Evolutionary conservation across 441 rosid species (phyloP), one percentile per base, ranked within the genome.

Genomic region (Populus hybrid): DNA sequence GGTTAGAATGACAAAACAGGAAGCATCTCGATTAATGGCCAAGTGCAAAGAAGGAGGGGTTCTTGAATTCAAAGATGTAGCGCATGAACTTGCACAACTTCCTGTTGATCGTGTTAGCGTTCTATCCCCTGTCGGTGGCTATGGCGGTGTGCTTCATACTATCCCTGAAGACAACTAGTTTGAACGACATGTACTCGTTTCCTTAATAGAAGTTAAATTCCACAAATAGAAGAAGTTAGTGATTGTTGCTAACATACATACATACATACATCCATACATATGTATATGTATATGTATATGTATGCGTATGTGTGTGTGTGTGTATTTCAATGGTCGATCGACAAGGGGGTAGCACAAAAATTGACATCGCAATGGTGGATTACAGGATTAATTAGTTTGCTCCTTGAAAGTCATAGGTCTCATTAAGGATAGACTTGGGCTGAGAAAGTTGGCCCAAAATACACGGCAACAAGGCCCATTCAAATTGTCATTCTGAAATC

Each of bases 1-100:
- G 82, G 83, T 88, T 64, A 81, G 34, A 86, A 87, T 88, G 91
- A 85, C 88, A 30, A 84, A 79, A 69, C 30, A 54, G 73, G 86
- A 84, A 67, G 90, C 91, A 0, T 77, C 76, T 50, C 80, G 88
- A 11, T 61, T 87, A 38, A 50, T 89, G 46, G 66, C 85, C 0
- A 89, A 84, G 64, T 83, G 90, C 66, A 74, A 75, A 1, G 90
- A 76, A 1, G 90, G 87, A 67, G 87, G 89, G 23, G 64, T 82
- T 46, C 84, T 86, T 42, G 87, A 77, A 42, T 85, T 89, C 78
- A 61, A 32, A 69, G 87, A 89, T 46, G 85, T 79, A 0, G 87
- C 90, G 0, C 14, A 38, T 2, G 85, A 86, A 77, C 82, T 89
- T 0, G 75, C 36, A 3, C 69, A 70, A 14, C 65, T 89, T n/a